Evolutionary conservation across 177 flowering plant genomes (phyloP), one percentile per base, ranked within the genome.

Genomic region (Vitis hybrid): DNA sequence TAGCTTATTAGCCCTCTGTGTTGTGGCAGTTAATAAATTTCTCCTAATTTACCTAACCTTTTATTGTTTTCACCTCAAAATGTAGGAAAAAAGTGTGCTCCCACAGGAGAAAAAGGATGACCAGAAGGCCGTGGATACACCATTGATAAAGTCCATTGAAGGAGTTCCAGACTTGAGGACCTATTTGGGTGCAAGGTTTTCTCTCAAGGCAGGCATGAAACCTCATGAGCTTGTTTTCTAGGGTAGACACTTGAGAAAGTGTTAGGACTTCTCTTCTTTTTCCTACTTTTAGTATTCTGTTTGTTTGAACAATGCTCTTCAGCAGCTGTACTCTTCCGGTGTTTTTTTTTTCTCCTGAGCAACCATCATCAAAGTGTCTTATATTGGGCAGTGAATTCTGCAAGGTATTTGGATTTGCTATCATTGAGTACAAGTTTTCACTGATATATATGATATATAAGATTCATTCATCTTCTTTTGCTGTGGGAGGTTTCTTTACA

Each of bases 161-260:
- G 80, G 70, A 49, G 87, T 82, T 10, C 75, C 83, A n/a, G 86
- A 86, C 49, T 75, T 86, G 75, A 84, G 76, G 76, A 48, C 79
- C 13, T 86, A 86, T 65, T 61, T 84, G 72, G 82, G 71, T 20
- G 84, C 89, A 1, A 80, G 89, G 58, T 85, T 85, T 51, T 85
- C 89, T 16, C 80, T 84, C 13, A 82, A 77, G 83, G 57, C 82
- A 29, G 84, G 87, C 76, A 76, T 80, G 84, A 86, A 84, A 61
- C 89, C 89, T 58, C 89, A 84, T 68, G 84, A 82, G 72, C 71
- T 79, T 29, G 71, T 74, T 33, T 78, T 81, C 64, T 83, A 76
- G 64, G 49, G 5, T n/a, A 60, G 60, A 64, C 52, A 45, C 63
- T 5, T 55, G 4, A 29, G 60, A 49, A 15, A 60, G 11, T 57